Conservation (phyloP, 768 basidiomycete genomes). For the Russula griseocarnosa region DNA sequence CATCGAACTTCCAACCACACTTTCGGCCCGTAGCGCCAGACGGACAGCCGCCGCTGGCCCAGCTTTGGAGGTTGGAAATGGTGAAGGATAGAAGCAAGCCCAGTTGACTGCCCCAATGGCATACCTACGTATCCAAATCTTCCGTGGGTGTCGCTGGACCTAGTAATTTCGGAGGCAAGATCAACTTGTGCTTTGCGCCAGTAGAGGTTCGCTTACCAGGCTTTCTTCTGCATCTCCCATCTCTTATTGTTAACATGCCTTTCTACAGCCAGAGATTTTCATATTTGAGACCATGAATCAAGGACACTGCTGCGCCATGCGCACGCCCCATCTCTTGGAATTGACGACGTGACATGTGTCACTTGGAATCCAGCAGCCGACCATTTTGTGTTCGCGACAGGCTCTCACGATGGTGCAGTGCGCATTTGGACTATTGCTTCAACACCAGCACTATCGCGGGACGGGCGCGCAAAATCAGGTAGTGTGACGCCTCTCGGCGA, state of each 20-base stretch:
- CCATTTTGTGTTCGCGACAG: conserved; percentile 68
- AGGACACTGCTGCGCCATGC: conserved; percentile 68
- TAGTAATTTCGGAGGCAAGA: conserved; percentile 81
- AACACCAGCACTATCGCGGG: conserved; percentile 14
- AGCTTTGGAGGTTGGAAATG: conserved; percentile 68
- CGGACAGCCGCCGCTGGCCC: too few species aligned
- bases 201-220: conserved; percentile 52
- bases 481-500: conserved; percentile 24
- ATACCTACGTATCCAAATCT: conserved; percentile 69
- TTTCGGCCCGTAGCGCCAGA: too few species aligned
- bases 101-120: conserved; percentile 44
- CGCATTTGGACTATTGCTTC: conserved; percentile 62
- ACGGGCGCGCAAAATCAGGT: conserved; percentile 14
- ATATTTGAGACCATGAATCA: conserved; percentile 83
- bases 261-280: conserved; percentile 66
- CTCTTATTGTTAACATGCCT: conserved; percentile 3
- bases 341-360: conserved; percentile 69
- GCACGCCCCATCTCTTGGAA: conserved; percentile 55
- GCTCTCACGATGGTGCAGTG: conserved; percentile 71
- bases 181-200: conserved; percentile 72
- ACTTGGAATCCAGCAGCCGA: conserved; percentile 72
- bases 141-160: conserved; percentile 73
- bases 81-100: conserved; percentile 50
- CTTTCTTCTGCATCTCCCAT: conserved; percentile 8
- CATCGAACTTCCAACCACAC: too few species aligned